Base-by-base conservation (phyloP, 139 green algal genomes). In the Chlorella ohadii region DNA sequence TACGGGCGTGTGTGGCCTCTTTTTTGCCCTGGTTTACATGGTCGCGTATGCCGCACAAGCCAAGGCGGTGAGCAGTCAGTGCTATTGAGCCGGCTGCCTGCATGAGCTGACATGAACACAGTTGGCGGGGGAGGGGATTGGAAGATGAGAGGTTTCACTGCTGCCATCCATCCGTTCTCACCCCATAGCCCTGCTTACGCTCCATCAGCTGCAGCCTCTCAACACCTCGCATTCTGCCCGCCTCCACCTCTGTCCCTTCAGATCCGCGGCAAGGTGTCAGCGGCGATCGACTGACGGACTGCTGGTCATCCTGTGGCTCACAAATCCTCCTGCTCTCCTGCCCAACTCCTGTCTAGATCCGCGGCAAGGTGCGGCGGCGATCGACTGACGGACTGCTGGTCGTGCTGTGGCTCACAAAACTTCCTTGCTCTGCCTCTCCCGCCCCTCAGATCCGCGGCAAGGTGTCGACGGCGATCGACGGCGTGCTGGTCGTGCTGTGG, bases 51-150 rank as follows among this genome's bases (percentile, higher is more conserved):
- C 34, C 4, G 39, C 36, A 3, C 23, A 27, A 15, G 22, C 23
- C 76, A 71, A 82, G 59, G 76, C 57, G 76, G 76, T 82, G 76
- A 66, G 76, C 31, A 25, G 27, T 23, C 33, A 31, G 2, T 44
- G n/a, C n/a, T n/a, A n/a, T n/a, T n/a, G n/a, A n/a, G 31, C n/a
- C 28, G 7, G 44, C 44, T 51, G 44, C 44, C 44, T 51, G 44
- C 44, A 51, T 6, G 7, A 51, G 44, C 44, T 51, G 44, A n/a
- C n/a, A n/a, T n/a, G n/a, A n/a, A n/a, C n/a, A n/a, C n/a, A n/a
- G n/a, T n/a, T n/a, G n/a, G n/a, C n/a, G n/a, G n/a, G n/a, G n/a
- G n/a, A n/a, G n/a, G n/a, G n/a, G n/a, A n/a, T n/a, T n/a, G n/a
- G n/a, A n/a, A n/a, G n/a, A n/a, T n/a, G n/a, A n/a, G n/a, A n/a